phyloP scores from a whole-genome alignment of 306 rosid species.

The Castanopsis chinensis region DNA sequence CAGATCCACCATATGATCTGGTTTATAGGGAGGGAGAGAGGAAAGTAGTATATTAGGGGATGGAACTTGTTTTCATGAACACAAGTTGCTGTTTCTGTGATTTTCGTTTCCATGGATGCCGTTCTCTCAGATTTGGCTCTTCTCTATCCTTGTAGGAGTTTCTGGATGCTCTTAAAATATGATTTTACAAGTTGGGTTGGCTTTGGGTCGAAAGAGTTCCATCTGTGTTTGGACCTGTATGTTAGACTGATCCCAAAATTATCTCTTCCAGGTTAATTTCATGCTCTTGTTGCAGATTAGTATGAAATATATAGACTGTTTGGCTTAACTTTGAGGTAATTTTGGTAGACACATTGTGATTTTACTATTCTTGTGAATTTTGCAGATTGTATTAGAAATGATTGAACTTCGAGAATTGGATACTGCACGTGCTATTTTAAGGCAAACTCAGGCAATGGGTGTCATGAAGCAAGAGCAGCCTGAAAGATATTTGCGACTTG shows the following conservation, averaged over 20 bases:
- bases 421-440: constrained; percentile 92
- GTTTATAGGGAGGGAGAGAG: not conserved
- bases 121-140: not conserved
- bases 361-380: constrained; percentile 1
- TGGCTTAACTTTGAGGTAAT: not conserved
- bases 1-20: not conserved
- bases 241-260: not conserved
- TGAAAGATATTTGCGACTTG: constrained; percentile 97
- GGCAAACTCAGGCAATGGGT: constrained; percentile 99
- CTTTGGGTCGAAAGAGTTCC: not conserved
- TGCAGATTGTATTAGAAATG: constrained; percentile 98
- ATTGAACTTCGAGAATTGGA: constrained; percentile 97
- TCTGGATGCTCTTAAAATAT: not conserved
- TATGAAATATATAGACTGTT: not conserved
- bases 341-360: not conserved
- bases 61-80: not conserved
- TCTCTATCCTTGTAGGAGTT: not conserved
- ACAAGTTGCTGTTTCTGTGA: not conserved
- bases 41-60: not conserved
- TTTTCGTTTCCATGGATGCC: not conserved
- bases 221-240: not conserved
- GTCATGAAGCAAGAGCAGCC: constrained; percentile 99
- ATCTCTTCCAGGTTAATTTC: not conserved
- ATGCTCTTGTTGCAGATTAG: not conserved
- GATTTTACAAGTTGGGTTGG: not conserved